Base-by-base conservation (phyloP, 257 asterid genomes). In the Penstemon davidsonii region DNA sequence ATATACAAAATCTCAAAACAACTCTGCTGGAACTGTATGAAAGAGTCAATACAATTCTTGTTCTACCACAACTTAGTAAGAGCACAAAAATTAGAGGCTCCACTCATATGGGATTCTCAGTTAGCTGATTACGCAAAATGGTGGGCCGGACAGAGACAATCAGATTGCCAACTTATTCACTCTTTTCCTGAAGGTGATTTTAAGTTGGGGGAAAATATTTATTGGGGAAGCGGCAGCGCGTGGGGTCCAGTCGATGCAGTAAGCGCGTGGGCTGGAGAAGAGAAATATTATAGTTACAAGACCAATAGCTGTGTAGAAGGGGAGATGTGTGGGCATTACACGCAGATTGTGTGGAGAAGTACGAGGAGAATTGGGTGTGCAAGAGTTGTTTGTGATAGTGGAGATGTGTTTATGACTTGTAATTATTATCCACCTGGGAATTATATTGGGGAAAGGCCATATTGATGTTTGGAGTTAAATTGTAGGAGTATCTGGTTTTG, bases 361-460 rank as follows among this genome's bases (percentile, higher is more conserved):
- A 86, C 92, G 3, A 56, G 49, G 57, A 75, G 63, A 55, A 47
- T 88, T 10, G 96, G 96, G 60, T 91, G 96, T 70, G 92, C 92
- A 5, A 50, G 89, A 5, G 89, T 81, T 62, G 68, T 86, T 12
- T 91, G 97, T 66, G 83, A 85, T 8, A 66, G 55, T 62, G 95
- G 96, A 3, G 96, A 86, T 78, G 83, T 82, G 40, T 91, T 88
- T 74, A 85, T 91, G 76, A 88, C 91, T 37, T 91, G 97, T 80
- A 91, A 91, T 55, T 91, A 91, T 47, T 76, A 60, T 58, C 97
- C 95, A 5, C 92, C 92, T 0, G 96, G 97, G 55, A 85, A 88
- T 83, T 82, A 80, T 55, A 64, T 83, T 2, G 95, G 92, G 1
- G 81, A 88, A 57, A 71, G 76, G 61, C 97, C 97, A 0, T 86